A percentile compares a stretch with the other conserved stretches of the same genome.
These are phyloP conservation scores for Leersia perrieri DNA, from an alignment of 176 grass and related monocot genomes.

Conservation along the genomic window DNA sequence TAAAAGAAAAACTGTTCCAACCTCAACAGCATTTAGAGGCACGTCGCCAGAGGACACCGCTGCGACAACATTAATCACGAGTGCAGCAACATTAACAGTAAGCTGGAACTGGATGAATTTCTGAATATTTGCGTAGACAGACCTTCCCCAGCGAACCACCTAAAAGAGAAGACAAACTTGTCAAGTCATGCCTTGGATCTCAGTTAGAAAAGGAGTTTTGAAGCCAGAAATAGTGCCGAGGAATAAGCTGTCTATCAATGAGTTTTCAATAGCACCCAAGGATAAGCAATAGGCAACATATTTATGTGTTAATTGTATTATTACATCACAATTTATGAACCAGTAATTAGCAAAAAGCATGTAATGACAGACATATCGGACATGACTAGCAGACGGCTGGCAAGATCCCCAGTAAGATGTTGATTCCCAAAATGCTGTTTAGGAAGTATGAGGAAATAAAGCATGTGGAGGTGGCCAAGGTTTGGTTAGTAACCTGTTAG, in stretches of 20 bases:
- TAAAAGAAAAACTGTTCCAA: slow-evolving; percentile 21
- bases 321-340: slow-evolving; percentile 5
- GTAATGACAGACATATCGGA: not conserved
- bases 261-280: slow-evolving; percentile 6
- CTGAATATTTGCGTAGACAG: slow-evolving; percentile 98
- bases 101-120: slow-evolving; percentile 99
- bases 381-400: not conserved
- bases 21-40: slow-evolving; percentile 95
- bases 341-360: slow-evolving; percentile 19
- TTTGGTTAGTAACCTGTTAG: too few species aligned
- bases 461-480: too few species aligned
- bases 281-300: not conserved
- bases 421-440: too few species aligned
- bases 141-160: slow-evolving; percentile 97
- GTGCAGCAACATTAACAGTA: slow-evolving; percentile 94
- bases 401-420: too few species aligned
- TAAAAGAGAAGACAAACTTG: slow-evolving; percentile 30
- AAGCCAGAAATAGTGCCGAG: slow-evolving; percentile 4
- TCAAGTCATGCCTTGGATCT: slow-evolving; percentile 16
- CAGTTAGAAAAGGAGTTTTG: not conserved
- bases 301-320: slow-evolving; percentile 5
- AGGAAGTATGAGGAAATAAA: too few species aligned
- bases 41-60: slow-evolving; percentile 92
- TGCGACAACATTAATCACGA: slow-evolving; percentile 93
- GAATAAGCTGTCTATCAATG: not conserved